phyloP scores from a whole-genome alignment of 1,284 basidiomycete species.

The Apiotrichum gamsii region DNA sequence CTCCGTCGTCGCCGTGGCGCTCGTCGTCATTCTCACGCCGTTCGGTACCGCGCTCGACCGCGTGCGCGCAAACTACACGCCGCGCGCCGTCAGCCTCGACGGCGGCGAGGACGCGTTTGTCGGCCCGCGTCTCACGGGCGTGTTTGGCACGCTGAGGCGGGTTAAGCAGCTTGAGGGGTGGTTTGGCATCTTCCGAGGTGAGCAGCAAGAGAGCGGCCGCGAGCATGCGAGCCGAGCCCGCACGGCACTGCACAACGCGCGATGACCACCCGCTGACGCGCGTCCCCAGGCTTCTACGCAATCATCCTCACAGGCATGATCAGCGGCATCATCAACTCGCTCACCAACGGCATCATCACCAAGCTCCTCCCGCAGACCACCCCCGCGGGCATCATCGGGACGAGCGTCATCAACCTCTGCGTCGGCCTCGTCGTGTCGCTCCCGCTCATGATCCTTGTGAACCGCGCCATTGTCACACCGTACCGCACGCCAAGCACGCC shows the following conservation, averaged over 20 bases:
- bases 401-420: conserved; percentile 49
- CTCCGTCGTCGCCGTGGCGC: conserved; percentile 33
- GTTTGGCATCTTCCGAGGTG: conserved; percentile 77
- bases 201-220: conserved; percentile 31
- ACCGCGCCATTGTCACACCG: conserved; percentile 77
- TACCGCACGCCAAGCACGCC: conserved; percentile 64
- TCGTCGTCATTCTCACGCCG: conserved; percentile 50
- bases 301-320: conserved; percentile 56
- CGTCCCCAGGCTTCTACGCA: neutral
- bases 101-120: conserved; percentile 32
- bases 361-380: conserved; percentile 56
- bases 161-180: conserved; percentile 74
- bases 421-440: conserved; percentile 65
- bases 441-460: conserved; percentile 69
- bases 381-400: conserved; percentile 57
- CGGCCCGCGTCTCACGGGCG: conserved; percentile 40
- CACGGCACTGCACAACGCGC: neutral
- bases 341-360: conserved; percentile 43
- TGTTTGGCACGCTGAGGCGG: conserved; percentile 58
- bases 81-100: conserved; percentile 67
- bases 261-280: neutral
- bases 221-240: neutral
- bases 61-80: conserved; percentile 48
- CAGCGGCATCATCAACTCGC: conserved; percentile 37
- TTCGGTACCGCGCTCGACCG: conserved; percentile 44